Conservation (phyloP, 176 grass and related monocot species). For the Triticum monococcum region DNA sequence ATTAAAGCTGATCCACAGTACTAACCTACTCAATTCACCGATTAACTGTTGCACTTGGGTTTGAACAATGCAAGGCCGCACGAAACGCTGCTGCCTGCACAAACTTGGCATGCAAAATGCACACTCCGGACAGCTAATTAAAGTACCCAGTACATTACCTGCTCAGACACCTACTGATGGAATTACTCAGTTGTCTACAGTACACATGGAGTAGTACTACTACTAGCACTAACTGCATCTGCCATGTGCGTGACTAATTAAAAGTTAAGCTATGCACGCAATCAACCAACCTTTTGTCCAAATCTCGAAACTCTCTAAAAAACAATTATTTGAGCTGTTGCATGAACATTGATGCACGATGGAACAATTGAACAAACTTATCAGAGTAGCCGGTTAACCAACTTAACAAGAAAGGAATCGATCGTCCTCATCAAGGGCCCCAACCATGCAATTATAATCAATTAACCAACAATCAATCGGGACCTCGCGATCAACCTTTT, state of each 20-base stretch:
- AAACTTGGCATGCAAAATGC: neutral
- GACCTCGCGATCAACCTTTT: neutral
- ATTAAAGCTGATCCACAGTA: no score
- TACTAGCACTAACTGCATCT: no score
- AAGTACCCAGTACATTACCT: neutral
- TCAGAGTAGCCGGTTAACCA: neutral
- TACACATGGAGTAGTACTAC: no score
- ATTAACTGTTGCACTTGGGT: neutral
- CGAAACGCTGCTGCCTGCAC: neutral
- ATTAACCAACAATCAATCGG: neutral
- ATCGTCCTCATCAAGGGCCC: neutral
- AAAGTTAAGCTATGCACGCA: no score
- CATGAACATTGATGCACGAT: neutral
- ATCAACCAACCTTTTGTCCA: no score
- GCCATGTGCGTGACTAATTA: no score
- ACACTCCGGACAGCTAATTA: no score
- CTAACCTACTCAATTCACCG: no score
- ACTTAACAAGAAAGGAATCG: neutral
- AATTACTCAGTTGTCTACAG: neutral
- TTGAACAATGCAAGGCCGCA: neutral
- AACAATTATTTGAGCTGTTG: neutral
- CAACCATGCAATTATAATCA: no score
- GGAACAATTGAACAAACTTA: neutral
- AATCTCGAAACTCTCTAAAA: no score
- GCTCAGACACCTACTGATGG: neutral